phyloP scores from a whole-genome alignment of 179 eudicot species.

The Nepenthes alata region DNA sequence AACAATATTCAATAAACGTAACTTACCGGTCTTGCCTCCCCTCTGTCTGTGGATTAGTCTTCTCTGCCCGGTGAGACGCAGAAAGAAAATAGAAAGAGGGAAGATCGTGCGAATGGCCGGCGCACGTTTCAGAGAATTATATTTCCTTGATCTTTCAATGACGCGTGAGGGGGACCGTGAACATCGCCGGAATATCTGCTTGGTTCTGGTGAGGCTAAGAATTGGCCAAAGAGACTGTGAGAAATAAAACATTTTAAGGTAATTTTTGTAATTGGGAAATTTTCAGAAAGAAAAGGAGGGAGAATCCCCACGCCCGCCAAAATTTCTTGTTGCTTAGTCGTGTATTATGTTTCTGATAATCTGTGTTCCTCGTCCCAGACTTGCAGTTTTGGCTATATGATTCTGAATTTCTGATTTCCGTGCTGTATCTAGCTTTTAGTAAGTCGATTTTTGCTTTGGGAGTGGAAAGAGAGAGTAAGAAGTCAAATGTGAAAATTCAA shows the following conservation, averaged over 20 bases:
- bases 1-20: too few relatives aligned
- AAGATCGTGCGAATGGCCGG: conserved; percentile 6
- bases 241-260: background rate
- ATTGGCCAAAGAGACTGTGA: background rate
- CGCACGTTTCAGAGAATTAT: background rate
- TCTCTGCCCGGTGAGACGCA: background rate
- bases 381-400: background rate
- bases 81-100: background rate
- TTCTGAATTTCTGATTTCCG: background rate
- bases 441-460: background rate
- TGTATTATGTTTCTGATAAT: background rate
- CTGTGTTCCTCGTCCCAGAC: background rate
- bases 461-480: too few relatives aligned
- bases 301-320: too few relatives aligned
- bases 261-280: background rate
- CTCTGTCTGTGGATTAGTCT: background rate
- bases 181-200: conserved; percentile 3
- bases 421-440: background rate
- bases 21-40: background rate
- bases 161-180: background rate
- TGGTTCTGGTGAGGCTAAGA: background rate
- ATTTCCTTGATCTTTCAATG: background rate
- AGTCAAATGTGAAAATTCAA: too few relatives aligned
- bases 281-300: background rate
- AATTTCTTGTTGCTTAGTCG: background rate